A percentile compares a stretch with the other conserved stretches of the same genome.
These are phyloP conservation scores for Calonectria fujianensis DNA, from an alignment of 2,329 filamentous ascomycete species.

Conservation along the genomic window DNA sequence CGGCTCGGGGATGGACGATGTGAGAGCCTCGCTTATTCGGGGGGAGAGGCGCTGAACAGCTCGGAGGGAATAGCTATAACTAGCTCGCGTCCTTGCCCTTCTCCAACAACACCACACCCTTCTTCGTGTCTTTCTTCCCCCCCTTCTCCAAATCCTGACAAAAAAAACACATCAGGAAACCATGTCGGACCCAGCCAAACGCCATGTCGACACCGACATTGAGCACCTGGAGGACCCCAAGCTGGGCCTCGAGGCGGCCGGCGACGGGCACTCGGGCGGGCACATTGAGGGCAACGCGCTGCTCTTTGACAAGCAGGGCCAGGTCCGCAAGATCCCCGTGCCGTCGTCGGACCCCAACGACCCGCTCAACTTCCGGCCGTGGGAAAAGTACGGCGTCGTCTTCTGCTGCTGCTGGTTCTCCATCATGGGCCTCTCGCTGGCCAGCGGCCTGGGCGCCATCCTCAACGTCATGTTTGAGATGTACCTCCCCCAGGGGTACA, in stretches of 20 bases:
- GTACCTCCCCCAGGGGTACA: slow-evolving; percentile 27
- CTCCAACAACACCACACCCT: neutral
- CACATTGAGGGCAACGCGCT: slow-evolving; percentile 25
- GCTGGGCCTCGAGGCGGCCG: neutral
- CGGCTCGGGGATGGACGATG: slow-evolving; percentile 1
- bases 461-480: slow-evolving; percentile 28
- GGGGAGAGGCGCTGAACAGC: neutral
- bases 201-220: slow-evolving; percentile 10
- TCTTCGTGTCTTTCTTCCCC: neutral
- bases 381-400: slow-evolving; percentile 30
- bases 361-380: slow-evolving; percentile 25
- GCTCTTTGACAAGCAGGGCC: slow-evolving; percentile 23
- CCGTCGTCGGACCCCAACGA: slow-evolving; percentile 34
- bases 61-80: neutral
- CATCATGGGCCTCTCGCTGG: slow-evolving; percentile 28
- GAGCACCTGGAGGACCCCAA: slow-evolving; percentile 7
- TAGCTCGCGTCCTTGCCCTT: slow-evolving; percentile 1
- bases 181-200: slow-evolving; percentile 17
- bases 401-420: slow-evolving; percentile 35
- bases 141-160: neutral
- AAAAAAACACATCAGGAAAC: neutral
- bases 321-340: slow-evolving; percentile 18
- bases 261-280: neutral
- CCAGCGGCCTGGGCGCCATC: slow-evolving; percentile 30
- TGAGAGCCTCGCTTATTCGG: slow-evolving; percentile 18